Evolutionary conservation across 768 basidiomycete species (phyloP).

Genomic region (Termitomyces sp.): DNA sequence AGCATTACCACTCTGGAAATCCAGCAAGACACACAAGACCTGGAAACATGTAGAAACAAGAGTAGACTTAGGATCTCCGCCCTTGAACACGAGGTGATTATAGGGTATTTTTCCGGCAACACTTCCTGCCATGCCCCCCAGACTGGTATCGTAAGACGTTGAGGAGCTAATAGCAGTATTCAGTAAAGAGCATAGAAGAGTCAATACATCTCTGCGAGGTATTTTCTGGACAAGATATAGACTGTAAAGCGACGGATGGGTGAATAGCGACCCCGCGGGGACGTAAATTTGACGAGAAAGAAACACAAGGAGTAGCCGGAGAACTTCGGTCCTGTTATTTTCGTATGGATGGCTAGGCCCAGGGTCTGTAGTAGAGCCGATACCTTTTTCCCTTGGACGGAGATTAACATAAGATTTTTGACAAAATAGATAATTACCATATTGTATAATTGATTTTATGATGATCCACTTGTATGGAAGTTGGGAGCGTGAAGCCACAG

Average conservation of each 20-base stretch:
- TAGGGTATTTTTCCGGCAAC: conserved; percentile 81
- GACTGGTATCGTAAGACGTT: conserved; percentile 41
- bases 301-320: conserved; percentile 82
- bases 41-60: conserved; percentile 76
- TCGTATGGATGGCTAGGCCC: conserved; percentile 63
- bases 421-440: conserved; percentile 48
- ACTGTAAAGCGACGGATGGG: conserved; percentile 71
- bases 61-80: conserved; percentile 72
- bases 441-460: conserved; percentile 85
- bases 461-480: conserved; percentile 68
- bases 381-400: conserved; percentile 80
- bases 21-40: conserved; percentile 68
- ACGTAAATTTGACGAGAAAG: conserved; percentile 90
- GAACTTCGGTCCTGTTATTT: conserved; percentile 80
- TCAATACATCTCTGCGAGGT: conserved; percentile 79
- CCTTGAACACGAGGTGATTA: conserved; percentile 86
- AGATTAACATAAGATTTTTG: not conserved
- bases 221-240: conserved; percentile 74
- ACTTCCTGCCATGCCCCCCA: conserved; percentile 68
- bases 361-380: conserved; percentile 81
- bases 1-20: conserved; percentile 77
- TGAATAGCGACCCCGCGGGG: conserved; percentile 62
- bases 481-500: conserved; percentile 89
- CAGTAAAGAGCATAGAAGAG: conserved; percentile 86
- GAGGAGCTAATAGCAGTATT: conserved; percentile 84